A percentile compares a stretch with the other conserved stretches of the same genome.
Conservation (phyloP, 202 grass and related monocot genomes). For the Carex arenaria region DNA sequence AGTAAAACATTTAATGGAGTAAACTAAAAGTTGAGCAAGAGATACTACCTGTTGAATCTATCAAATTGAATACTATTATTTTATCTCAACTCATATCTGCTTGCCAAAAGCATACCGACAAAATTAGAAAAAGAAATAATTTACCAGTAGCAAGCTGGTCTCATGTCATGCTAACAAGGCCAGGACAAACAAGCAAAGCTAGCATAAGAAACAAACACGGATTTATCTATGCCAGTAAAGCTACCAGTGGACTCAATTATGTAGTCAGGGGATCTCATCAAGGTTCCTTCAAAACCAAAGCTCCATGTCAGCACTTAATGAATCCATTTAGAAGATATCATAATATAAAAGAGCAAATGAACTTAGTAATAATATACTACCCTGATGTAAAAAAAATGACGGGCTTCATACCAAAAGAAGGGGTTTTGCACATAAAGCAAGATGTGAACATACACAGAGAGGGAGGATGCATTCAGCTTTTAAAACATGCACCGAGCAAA, state of each 20-base stretch:
- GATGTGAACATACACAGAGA: conserved; percentile 63
- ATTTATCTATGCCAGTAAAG: conserved; percentile 88
- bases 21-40: conserved; percentile 11
- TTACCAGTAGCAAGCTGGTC: too few relatives aligned
- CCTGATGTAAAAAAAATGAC: conserved; percentile 62
- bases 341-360: background rate
- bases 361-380: background rate
- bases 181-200: too few relatives aligned
- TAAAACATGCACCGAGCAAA: too few relatives aligned
- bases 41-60: conserved; percentile 89
- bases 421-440: conserved; percentile 36
- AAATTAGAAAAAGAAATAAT: too few relatives aligned
- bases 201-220: conserved; percentile 8
- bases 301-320: background rate
- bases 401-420: conserved; percentile 70
- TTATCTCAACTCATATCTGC: too few relatives aligned
- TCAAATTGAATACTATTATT: too few relatives aligned
- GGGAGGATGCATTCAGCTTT: conserved; percentile 22
- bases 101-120: too few relatives aligned
- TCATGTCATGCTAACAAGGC: too few relatives aligned
- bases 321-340: background rate
- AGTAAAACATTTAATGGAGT: background rate
- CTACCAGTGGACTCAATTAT: conserved; percentile 83
- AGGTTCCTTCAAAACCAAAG: conserved; percentile 43
- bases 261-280: conserved; percentile 81